Evolutionary conservation across 2,329 filamentous ascomycete species (phyloP), one percentile per base, ranked within the genome.

Genomic region (Fonsecaea multimorphosa): DNA sequence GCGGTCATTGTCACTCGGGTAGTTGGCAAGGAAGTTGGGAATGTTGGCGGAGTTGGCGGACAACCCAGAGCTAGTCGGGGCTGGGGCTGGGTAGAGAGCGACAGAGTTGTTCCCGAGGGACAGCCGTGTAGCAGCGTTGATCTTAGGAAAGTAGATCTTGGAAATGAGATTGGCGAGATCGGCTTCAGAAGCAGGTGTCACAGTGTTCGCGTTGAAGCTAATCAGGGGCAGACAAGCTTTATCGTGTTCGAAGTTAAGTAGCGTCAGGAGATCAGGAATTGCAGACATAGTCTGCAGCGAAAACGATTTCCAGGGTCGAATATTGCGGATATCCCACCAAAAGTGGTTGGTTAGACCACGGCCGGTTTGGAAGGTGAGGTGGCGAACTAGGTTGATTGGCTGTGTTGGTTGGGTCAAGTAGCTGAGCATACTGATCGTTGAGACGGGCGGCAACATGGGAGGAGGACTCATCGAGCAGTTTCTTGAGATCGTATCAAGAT

Each of bases 301-400:
- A 85, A 97, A 97, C 72, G 87, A 85, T 58, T 85, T 86, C 94
- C 94, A 97, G 68, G 88, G 85, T 68, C 91, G 88, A 71, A 97
- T 83, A 76, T 96, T 94, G 72, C 94, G 91, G 65, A 96, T 86
- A 74, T 98, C 94, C 91, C 92, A 97, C 94, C 94, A 98, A 78
- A 94, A 97, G 81, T 96, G 89, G 77, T 89, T 92, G 73, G 89
- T 78, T 84, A 86, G 74, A 84, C 88, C 76, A 87, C 91, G 69
- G 83, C 86, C 73, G 83, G 82, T 70, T 80, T 88, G 76, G 75
- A 90, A 89, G 66, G 90, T 91, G 71, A 94, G 86, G 71, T 89
- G 91, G 74, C 90, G 90, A 40, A 96, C 92, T 36, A 97, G 83
- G 46, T 90, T 89, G 19, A 93, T 90, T 24, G 92, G 89, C 22